Conservation (phyloP, 2,329 filamentous ascomycete species). For the Aspergillus felis region DNA sequence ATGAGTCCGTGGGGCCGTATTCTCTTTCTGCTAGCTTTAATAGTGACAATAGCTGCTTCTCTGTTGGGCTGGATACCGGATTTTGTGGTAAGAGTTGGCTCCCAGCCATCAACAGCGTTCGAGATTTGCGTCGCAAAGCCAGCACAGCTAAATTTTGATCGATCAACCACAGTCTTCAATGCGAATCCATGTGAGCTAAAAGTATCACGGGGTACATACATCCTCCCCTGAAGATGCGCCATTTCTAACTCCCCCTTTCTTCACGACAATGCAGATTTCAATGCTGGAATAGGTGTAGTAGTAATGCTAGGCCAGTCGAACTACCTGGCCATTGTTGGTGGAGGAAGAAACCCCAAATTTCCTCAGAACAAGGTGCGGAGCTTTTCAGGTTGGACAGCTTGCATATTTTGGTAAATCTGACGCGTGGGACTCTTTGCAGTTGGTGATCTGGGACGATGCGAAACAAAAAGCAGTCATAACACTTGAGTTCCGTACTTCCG, state of each 20-base stretch:
- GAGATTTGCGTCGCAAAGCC: not conserved
- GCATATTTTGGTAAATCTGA: not conserved
- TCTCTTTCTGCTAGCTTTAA: constrained; percentile 87
- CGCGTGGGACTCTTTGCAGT: constrained; percentile 26
- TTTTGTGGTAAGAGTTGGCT: constrained; percentile 65
- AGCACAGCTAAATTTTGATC: constrained; percentile 14
- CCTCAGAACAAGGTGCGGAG: constrained; percentile 71
- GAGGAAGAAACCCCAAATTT: constrained; percentile 79
- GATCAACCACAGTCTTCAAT: constrained; percentile 59
- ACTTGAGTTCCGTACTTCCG: constrained; percentile 73
- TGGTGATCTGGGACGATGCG: constrained; percentile 88
- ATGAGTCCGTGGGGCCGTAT: constrained; percentile 67
- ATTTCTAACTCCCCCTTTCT: not conserved
- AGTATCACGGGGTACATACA: constrained; percentile 52
- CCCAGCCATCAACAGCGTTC: constrained; percentile 2
- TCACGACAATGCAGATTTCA: constrained; percentile 57
- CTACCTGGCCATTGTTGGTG: constrained; percentile 84
- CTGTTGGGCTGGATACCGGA: constrained; percentile 79
- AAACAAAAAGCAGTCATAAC: constrained; percentile 71
- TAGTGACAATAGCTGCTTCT: constrained; percentile 76
- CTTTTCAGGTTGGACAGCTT: not conserved
- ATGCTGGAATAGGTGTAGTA: constrained; percentile 74
- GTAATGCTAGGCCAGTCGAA: constrained; percentile 85
- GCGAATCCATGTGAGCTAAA: constrained; percentile 68
- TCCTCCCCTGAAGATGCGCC: not conserved